These are phyloP conservation scores for Lactarius sp. DNA, from an alignment of 768 basidiomycete species.

Conservation along the genomic window DNA sequence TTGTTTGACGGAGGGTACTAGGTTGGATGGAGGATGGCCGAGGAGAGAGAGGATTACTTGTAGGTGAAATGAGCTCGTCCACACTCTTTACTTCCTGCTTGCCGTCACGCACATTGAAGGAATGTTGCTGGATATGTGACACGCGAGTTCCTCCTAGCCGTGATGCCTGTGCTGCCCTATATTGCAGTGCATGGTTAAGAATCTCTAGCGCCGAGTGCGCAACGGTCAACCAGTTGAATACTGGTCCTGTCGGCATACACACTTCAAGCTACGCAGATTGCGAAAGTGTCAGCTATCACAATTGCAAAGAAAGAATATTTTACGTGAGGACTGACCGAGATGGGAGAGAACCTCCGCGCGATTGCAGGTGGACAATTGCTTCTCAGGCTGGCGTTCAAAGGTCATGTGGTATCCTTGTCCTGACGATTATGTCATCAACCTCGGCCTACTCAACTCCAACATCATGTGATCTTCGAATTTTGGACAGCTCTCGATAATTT, in stretches of 20 bases:
- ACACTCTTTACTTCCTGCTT: background rate
- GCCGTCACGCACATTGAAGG: background rate
- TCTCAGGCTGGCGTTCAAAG: too few relatives aligned
- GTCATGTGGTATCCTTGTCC: too few relatives aligned
- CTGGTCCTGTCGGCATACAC: slow-evolving; percentile 64
- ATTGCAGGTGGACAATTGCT: too few relatives aligned
- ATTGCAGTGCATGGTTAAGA: slow-evolving; percentile 54
- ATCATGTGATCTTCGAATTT: too few relatives aligned
- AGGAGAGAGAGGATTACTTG: background rate
- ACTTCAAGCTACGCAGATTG: background rate
- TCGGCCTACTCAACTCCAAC: too few relatives aligned
- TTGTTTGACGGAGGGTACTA: slow-evolving; percentile 14
- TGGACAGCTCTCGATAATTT: too few relatives aligned
- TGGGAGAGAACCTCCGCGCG: background rate
- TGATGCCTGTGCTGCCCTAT: slow-evolving; percentile 42
- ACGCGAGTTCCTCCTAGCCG: slow-evolving; percentile 29
- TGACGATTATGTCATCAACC: background rate
- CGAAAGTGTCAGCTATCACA: background rate
- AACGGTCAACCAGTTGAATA: slow-evolving; percentile 70
- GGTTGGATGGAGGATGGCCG: background rate
- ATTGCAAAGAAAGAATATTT: background rate
- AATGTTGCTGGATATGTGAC: background rate
- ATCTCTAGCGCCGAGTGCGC: slow-evolving; percentile 56
- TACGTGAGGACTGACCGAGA: background rate
- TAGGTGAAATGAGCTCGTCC: background rate